Conservation (phyloP, 208 protist genomes). For the Crithidia expoeki region DNA sequence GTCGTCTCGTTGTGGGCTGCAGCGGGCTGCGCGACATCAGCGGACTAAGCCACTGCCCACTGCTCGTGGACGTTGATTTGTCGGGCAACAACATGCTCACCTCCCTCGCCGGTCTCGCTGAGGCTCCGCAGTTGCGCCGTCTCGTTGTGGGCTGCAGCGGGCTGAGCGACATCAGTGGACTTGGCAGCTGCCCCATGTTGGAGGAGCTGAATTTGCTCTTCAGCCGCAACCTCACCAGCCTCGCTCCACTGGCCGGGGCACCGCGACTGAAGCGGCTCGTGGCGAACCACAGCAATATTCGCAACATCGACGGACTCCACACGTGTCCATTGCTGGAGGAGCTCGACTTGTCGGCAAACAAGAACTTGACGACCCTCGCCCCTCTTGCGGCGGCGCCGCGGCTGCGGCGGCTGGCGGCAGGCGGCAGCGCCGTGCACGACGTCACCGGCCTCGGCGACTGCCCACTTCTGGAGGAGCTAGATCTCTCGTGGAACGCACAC, state of each 20-base stretch:
- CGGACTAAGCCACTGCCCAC: conserved; percentile 3
- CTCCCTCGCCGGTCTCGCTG: conserved; percentile 4
- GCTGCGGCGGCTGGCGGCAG: conserved; percentile 2
- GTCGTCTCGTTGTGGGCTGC: background rate
- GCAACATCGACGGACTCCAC: conserved; percentile 5
- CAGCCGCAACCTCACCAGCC: background rate
- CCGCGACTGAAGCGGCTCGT: background rate
- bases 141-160: conserved; percentile 8
- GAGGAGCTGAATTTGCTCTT: conserved; percentile 2
- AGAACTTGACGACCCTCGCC: conserved; percentile 2
- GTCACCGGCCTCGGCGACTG: conserved; percentile 7
- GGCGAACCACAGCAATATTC: conserved; percentile 6
- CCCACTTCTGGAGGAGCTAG: background rate
- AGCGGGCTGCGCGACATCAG: conserved; percentile 6
- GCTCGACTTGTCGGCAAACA: conserved; percentile 6
- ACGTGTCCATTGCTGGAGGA: conserved; percentile 8
- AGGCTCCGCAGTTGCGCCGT: background rate
- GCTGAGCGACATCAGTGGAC: background rate
- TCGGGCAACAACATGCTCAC: background rate
- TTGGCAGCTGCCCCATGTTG: conserved; percentile 8
- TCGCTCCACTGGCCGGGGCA: conserved; percentile 7
- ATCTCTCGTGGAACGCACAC: conserved; percentile 4
- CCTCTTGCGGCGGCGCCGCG: background rate
- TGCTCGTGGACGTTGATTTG: conserved; percentile 2
- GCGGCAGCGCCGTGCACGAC: background rate